Evolutionary conservation across 805 yeast species (phyloP).

Genomic region (Monosporozyma aerobia): DNA sequence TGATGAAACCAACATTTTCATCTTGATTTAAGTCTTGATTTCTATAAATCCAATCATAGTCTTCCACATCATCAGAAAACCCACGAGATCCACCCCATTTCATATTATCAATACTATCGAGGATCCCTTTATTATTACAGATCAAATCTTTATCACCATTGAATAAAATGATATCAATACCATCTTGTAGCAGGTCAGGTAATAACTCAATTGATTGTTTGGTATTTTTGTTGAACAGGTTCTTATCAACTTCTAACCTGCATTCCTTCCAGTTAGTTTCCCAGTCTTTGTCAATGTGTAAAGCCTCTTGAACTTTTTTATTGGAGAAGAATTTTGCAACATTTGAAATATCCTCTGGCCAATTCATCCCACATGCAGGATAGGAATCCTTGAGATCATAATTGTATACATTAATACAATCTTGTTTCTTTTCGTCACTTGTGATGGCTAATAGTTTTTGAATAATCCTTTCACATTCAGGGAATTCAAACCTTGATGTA

Average conservation of each 20-base stretch:
- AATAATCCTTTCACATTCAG: constrained; percentile 39
- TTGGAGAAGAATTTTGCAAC: constrained; percentile 47
- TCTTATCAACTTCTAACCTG: constrained; percentile 44
- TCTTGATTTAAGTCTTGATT: constrained; percentile 17
- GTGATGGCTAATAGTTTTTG: constrained; percentile 20
- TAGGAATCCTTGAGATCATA: constrained; percentile 56
- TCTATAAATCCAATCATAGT: constrained; percentile 36
- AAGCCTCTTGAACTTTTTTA: constrained; percentile 38
- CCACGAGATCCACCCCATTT: constrained; percentile 51
- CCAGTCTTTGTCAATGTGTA: constrained; percentile 38
- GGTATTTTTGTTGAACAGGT: constrained; percentile 44
- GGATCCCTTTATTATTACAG: constrained; percentile 75
- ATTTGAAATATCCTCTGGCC: constrained; percentile 65
- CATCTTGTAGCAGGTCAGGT: constrained; percentile 51
- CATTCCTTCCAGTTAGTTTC: constrained; percentile 67
- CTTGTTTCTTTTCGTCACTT: constrained; percentile 26
- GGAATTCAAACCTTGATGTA: constrained; percentile 23
- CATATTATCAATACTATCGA: constrained; percentile 51
- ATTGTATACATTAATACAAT: constrained; percentile 81
- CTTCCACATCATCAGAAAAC: constrained; percentile 19
- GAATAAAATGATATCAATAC: constrained; percentile 59
- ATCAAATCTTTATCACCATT: constrained; percentile 85
- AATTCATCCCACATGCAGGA: constrained; percentile 85
- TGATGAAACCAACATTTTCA: constrained; percentile 35
- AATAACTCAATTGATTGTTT: constrained; percentile 55